Percentiles rank a stretch among this genome's conserved stretches.
These are phyloP conservation scores for Plasmodium relictum DNA, from an alignment of 169 alveolate species.

Conservation along the genomic window DNA sequence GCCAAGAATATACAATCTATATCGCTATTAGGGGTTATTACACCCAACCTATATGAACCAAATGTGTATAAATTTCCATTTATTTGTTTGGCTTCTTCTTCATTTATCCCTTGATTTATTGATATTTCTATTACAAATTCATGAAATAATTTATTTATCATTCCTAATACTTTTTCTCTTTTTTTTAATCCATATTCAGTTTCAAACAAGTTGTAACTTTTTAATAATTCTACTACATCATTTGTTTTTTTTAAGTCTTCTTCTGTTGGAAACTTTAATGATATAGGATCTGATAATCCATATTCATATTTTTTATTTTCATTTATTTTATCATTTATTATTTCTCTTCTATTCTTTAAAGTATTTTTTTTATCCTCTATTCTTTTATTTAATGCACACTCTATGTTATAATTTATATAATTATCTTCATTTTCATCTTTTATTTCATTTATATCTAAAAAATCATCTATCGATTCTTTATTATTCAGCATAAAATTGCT, in stretches of 20 bases:
- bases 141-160: conserved; percentile 90
- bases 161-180: conserved; percentile 92
- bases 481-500: conserved; percentile 44
- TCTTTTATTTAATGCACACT: conserved; percentile 37
- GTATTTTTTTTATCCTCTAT: conserved; percentile 36
- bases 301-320: conserved; percentile 67
- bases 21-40: conserved; percentile 97
- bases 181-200: conserved; percentile 90
- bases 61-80: conserved; percentile 95
- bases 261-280: conserved; percentile 85
- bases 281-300: conserved; percentile 86
- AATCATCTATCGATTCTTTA: conserved; percentile 43
- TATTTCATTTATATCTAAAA: conserved; percentile 40
- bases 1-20: conserved; percentile 98
- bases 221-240: conserved; percentile 85
- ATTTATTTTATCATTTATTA: background rate
- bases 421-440: conserved; percentile 63
- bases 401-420: conserved; percentile 49
- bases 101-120: conserved; percentile 89
- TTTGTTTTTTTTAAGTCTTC: conserved; percentile 87
- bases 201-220: conserved; percentile 90
- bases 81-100: conserved; percentile 91
- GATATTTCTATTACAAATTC: conserved; percentile 91
- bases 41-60: conserved; percentile 98
- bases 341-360: conserved; percentile 13